Base-by-base conservation (phyloP, 805 yeast species). In the Cyberlindnera bimundalis region DNA sequence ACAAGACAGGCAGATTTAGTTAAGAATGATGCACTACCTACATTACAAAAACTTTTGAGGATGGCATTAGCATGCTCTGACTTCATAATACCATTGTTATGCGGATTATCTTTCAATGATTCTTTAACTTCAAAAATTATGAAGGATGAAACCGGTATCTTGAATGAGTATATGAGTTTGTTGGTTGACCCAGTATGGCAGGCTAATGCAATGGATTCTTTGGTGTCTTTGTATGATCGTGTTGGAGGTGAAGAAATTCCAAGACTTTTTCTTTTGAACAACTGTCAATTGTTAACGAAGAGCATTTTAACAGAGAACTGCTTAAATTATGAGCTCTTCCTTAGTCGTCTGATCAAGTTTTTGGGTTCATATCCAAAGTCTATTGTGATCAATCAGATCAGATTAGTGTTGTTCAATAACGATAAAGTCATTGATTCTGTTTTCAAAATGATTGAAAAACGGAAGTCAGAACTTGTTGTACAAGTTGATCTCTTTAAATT, bases 141-240 rank as follows among this genome's bases (percentile, higher is more conserved):
- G 26, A 40, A 55, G n/a, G 56, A 56, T 29, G 48, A 60, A 33
- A 5, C 16, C 6, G 39, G 31, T 2, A 60, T 65, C 14, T 49
- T 73, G 10, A 45, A 61, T 9, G 53, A 60, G 12, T 65, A 70
- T 43, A 53, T 59, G 35, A 61, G 61, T 19, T 51, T 73, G 6
- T 52, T 74, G 13, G 43, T 67, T 18, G 75, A 73, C 46, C 75
- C 78, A 5, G 66, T 70, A 35, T 74, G 79, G 79, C 75, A 71
- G 47, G 70, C 75, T 16, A 72, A 71, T 56, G 71, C 76, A 4
- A 60, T 73, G 49, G 79, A 73, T 39, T 61, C 78, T 0, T 58
- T 74, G 44, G 73, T 70, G 17, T 55, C 75, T 1, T 61, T 70
- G 52, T 47, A 72, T 70, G 78, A 57, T 48, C 44, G 53, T 56